These are phyloP conservation scores for Pseudozyma tsukubaensis DNA, from an alignment of 1,284 basidiomycete genomes.

Conservation along the genomic window DNA sequence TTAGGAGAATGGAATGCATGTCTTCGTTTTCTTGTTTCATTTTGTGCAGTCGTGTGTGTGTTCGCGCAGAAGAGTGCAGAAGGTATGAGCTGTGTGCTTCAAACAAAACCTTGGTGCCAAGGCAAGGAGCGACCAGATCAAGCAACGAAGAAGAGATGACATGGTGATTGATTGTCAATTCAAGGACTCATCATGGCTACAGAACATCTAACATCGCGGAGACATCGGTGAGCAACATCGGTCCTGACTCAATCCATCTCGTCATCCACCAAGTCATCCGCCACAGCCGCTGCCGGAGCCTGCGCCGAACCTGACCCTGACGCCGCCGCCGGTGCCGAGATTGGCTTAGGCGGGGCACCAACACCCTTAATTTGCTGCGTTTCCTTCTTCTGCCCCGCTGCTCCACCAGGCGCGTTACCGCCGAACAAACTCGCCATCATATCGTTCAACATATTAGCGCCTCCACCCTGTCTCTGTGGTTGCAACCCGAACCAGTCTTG, in stretches of 20 bases:
- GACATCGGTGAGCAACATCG: too few species aligned
- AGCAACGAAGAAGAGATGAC: too few species aligned
- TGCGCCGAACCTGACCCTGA: not conserved
- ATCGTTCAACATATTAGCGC: conserved; percentile 59
- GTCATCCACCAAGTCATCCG: conserved; percentile 49
- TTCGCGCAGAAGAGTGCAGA: too few species aligned
- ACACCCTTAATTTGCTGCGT: conserved; percentile 20
- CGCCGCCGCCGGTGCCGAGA: conserved; percentile 4
- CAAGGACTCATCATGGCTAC: too few species aligned
- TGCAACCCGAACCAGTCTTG: conserved; percentile 50
- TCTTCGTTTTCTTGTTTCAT: not conserved
- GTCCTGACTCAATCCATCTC: conserved; percentile 41
- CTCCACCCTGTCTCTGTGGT: conserved; percentile 22
- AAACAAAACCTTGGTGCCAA: too few species aligned
- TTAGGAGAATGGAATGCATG: too few species aligned
- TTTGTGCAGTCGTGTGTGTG: not conserved
- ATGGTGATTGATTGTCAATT: too few species aligned
- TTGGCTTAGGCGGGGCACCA: conserved; percentile 12
- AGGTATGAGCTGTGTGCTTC: too few species aligned
- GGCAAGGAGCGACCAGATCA: too few species aligned
- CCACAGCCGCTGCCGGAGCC: conserved; percentile 11
- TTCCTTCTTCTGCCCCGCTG: conserved; percentile 14
- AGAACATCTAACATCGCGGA: too few species aligned
- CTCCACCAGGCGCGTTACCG: conserved; percentile 4
- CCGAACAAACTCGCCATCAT: conserved; percentile 60